Conservation (phyloP, 2,329 filamentous ascomycete species). For the Pseudogymnoascus sp. region DNA sequence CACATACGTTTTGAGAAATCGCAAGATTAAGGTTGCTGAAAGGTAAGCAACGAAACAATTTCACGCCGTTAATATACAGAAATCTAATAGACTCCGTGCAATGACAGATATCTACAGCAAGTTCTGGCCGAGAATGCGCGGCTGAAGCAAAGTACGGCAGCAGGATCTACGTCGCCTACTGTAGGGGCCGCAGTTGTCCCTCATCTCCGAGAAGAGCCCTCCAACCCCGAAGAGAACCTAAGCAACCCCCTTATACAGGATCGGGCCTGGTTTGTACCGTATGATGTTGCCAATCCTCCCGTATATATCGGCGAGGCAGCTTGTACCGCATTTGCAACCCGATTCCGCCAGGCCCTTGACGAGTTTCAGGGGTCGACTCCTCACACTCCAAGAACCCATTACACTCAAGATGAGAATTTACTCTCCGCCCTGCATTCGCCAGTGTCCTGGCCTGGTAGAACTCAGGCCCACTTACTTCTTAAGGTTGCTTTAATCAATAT, state of each 20-base stretch:
- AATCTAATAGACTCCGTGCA: neutral
- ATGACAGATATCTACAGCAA: slow-evolving; percentile 10
- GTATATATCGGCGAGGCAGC: slow-evolving; percentile 31
- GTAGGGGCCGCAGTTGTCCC: neutral
- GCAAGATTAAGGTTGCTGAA: neutral
- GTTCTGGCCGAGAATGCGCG: slow-evolving; percentile 6
- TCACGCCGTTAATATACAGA: neutral
- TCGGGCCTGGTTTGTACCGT: slow-evolving; percentile 29
- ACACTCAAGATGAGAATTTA: slow-evolving; percentile 14
- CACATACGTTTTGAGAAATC: neutral
- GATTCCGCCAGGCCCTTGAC: slow-evolving; percentile 27
- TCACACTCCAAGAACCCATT: slow-evolving; percentile 29
- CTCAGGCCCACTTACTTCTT: slow-evolving; percentile 31
- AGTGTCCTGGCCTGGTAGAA: slow-evolving; percentile 32
- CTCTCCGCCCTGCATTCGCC: slow-evolving; percentile 22
- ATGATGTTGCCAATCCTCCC: slow-evolving; percentile 26
- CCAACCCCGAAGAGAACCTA: slow-evolving; percentile 25
- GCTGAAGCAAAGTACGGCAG: slow-evolving; percentile 12
- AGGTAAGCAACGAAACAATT: neutral
- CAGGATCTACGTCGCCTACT: slow-evolving; percentile 15
- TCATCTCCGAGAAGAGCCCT: slow-evolving; percentile 23
- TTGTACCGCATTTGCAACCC: slow-evolving; percentile 31
- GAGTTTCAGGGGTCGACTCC: slow-evolving; percentile 15
- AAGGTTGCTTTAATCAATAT: slow-evolving; percentile 35
- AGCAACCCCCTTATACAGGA: slow-evolving; percentile 29